These are phyloP conservation scores for Ilex asprella DNA, from an alignment of 257 asterid species.

Conservation along the genomic window DNA sequence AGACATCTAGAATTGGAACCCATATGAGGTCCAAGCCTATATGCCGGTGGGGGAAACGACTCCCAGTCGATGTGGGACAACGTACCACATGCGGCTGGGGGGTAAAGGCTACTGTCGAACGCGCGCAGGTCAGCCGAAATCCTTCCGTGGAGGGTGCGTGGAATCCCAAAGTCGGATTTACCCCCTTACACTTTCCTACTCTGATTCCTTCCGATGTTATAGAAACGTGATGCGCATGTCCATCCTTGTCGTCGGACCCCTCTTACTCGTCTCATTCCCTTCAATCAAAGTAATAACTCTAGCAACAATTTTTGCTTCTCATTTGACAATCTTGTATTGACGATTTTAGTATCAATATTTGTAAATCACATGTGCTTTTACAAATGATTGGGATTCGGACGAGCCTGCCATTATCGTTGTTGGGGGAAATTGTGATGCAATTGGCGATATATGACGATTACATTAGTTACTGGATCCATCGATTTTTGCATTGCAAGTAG, in stretches of 20 bases:
- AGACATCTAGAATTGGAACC: too few relatives aligned
- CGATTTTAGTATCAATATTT: neutral
- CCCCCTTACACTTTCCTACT: conserved; percentile 43
- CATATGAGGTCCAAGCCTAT: too few relatives aligned
- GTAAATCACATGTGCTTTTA: neutral
- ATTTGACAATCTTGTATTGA: neutral
- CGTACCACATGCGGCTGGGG: too few relatives aligned
- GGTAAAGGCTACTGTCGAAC: too few relatives aligned
- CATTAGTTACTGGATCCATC: conserved; percentile 88
- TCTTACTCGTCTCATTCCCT: conserved; percentile 82
- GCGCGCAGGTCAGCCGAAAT: too few relatives aligned
- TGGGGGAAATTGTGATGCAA: conserved; percentile 68
- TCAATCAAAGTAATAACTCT: conserved; percentile 43
- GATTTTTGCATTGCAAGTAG: conserved; percentile 86
- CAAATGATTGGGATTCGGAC: conserved; percentile 82
- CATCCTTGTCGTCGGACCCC: conserved; percentile 83
- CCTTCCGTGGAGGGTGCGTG: too few relatives aligned
- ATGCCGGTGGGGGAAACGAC: too few relatives aligned
- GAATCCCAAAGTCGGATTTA: conserved; percentile 83
- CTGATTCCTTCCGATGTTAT: conserved; percentile 63
- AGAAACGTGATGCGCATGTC: conserved; percentile 86
- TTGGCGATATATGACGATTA: conserved; percentile 85
- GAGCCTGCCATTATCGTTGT: conserved; percentile 82
- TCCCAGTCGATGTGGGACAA: too few relatives aligned
- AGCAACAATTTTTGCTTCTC: neutral